Evolutionary conservation across 257 asterid genomes (phyloP), one percentile per base, ranked within the genome.

Genomic region (Salvia rosmarinus): DNA sequence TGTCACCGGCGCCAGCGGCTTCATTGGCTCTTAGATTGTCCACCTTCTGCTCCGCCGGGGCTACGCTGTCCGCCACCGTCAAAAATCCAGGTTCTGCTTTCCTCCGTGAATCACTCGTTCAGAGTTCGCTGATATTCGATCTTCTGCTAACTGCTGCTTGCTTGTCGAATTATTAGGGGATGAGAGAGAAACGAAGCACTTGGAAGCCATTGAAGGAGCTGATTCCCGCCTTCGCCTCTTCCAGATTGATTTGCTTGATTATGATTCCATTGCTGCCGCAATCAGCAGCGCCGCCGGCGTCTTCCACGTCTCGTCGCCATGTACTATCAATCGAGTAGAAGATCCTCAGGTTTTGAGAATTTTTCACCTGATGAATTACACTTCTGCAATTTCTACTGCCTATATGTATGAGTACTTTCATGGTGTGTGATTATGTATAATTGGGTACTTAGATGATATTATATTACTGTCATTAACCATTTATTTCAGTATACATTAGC

Each of bases 1-100:
- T 68, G 96, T 91, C 0, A 89, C 98, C 4, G 96, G 98, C 28
- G 98, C 86, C 77, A 91, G 95, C 80, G 98, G 96, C 76, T 86
- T 13, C 77, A 91, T 91, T 28, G 98, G 98, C 30, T 85, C 97
- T 3, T 87, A 84, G 79, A 76, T 93, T 61, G 85, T 93, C 35
- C 80, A 82, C 35, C 89, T 82, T 62, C 98, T 93, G 61, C 95
- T 93, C 75, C 78, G 71, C 35, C 97, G 97, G 57, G 95, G 97
- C 75, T 93, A 93, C 85, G 74, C 92, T 43, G 94, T 93, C 74
- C 87, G 98, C 98, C 87, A 90, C 98, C 89, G 87, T 91, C 68
- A 81, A 79, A 78, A 62, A 83, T 81, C 85, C 87, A 82, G 83
- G 96, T 88, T 16, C 32, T 58, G 4, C 20, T 28, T 9, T 50